Evolutionary conservation across 2,329 filamentous ascomycete genomes (phyloP).

Genomic region (Sporothrix schenckii): DNA sequence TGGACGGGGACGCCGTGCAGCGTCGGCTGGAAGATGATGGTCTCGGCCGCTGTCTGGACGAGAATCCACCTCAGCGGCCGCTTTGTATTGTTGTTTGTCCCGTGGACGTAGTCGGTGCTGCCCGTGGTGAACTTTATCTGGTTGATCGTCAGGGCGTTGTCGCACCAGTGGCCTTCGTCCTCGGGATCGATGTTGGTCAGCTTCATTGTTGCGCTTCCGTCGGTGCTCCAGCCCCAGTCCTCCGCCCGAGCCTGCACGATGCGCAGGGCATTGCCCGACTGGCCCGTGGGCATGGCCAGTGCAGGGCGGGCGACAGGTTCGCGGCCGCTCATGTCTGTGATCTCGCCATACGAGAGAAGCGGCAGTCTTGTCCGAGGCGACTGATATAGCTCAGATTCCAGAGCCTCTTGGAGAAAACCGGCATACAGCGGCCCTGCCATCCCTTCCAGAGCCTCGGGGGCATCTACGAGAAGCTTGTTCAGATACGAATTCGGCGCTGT

Average conservation of each 20-base stretch:
- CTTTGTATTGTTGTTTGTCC: constrained; percentile 36
- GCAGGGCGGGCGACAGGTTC: constrained; percentile 42
- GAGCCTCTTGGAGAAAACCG: constrained; percentile 46
- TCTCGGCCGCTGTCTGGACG: constrained; percentile 57
- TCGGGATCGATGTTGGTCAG: constrained; percentile 50
- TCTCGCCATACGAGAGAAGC: constrained; percentile 61
- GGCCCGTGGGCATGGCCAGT: constrained; percentile 58
- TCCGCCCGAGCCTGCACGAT: constrained; percentile 56
- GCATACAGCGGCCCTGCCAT: constrained; percentile 41
- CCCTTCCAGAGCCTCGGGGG: constrained; percentile 55
- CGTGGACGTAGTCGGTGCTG: constrained; percentile 36
- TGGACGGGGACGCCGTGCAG: constrained; percentile 47
- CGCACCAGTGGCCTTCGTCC: constrained; percentile 58
- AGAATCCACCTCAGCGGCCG: constrained; percentile 52
- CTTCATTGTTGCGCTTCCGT: constrained; percentile 52
- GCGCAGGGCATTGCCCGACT: constrained; percentile 60
- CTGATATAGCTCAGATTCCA: constrained; percentile 34
- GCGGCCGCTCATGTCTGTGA: constrained; percentile 47
- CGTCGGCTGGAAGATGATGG: constrained; percentile 56
- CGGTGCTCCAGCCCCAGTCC: constrained; percentile 57
- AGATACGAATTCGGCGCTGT: constrained; percentile 42
- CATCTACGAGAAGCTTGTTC: constrained; percentile 55
- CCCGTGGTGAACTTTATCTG: constrained; percentile 55
- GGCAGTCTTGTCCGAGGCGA: constrained; percentile 33
- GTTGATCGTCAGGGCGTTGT: constrained; percentile 54